A percentile compares a stretch with the other conserved stretches of the same genome.
phyloP scores from a whole-genome alignment of 768 basidiomycete species.

The Mycena metata region DNA sequence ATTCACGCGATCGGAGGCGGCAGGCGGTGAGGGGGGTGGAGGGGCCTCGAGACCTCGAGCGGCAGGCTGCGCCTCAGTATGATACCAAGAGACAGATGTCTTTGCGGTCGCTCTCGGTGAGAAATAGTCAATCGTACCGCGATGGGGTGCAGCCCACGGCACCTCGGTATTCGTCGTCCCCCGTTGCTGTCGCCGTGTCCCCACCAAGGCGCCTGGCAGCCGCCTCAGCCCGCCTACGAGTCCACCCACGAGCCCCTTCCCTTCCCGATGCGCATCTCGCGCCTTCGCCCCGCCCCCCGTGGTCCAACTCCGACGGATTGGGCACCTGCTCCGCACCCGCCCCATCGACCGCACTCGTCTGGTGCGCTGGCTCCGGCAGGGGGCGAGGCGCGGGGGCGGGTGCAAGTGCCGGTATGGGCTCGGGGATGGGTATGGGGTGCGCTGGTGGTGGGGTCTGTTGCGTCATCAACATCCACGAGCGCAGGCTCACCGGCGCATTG shows the following conservation, averaged over 20 bases:
- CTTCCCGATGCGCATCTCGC: constrained; percentile 19
- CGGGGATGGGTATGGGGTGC: constrained; percentile 30
- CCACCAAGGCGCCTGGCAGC: constrained; percentile 33
- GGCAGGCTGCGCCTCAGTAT: constrained; percentile 8
- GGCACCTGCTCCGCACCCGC: constrained; percentile 26
- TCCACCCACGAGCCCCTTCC: constrained; percentile 34
- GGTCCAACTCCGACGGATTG: constrained; percentile 23
- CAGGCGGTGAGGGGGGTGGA: not conserved
- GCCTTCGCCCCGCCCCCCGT: constrained; percentile 20
- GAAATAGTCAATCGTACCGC: constrained; percentile 33
- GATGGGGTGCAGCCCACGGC: constrained; percentile 39
- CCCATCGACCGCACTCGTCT: constrained; percentile 13
- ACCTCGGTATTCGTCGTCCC: constrained; percentile 34
- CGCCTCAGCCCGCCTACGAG: constrained; percentile 36
- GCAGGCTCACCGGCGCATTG: constrained; percentile 36
- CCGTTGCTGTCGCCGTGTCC: constrained; percentile 23
- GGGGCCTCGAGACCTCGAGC: not conserved
- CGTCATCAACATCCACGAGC: constrained; percentile 38
- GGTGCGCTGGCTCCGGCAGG: constrained; percentile 29
- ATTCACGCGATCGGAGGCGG: not conserved
- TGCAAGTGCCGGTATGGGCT: constrained; percentile 26
- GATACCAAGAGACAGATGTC: constrained; percentile 28
- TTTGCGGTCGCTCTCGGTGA: constrained; percentile 23
- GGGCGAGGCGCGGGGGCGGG: constrained; percentile 22
- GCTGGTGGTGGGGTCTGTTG: constrained; percentile 31